Evolutionary conservation across 176 grass and related monocot genomes (phyloP), one percentile per base, ranked within the genome.

Genomic region (Calamus simplicifolius): DNA sequence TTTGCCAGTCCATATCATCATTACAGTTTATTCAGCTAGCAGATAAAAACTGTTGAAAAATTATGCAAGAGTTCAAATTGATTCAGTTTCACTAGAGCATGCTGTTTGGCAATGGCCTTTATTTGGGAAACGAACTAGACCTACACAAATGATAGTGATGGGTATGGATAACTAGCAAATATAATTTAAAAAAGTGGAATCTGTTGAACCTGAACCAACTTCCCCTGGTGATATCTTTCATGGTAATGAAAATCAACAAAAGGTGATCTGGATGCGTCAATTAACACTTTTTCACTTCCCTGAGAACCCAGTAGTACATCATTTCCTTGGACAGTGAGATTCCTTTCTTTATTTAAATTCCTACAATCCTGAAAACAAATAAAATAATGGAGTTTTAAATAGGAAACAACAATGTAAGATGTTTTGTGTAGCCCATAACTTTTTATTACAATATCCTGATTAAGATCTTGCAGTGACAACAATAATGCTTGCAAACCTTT

Each of bases 151-250:
- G 2, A 43, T 43, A 43, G 7, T 43, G 35, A 38, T 6, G 2
- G 12, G 35, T 13, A 43, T 43, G 12, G 35, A 43, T 6, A 43
- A 43, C 35, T 10, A 43, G 10, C 12, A 12, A 13, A 43, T 43
- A 43, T 43, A 13, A 43, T 43, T 13, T 12, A 43, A 43, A 43
- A 43, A 43, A 43, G 35, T 43, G 57, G 3, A 16, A 27, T 28
- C 58, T n/a, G 31, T 68, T 77, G 57, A 43, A 98, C 93, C 93
- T 98, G 80, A 60, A 62, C 51, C 21, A 80, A 71, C 63, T 85
- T 98, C 25, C 54, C 78, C 64, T 92, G 93, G 61, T 80, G 80
- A 80, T 76, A 77, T 77, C 85, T 85, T 71, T 98, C 93, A 72
- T 92, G 81, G 72, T 48, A 49, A 70, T 98, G 93, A 79, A 98